Percentiles rank a stretch among this genome's conserved stretches.
These are phyloP conservation scores for Aquilaria agallochum DNA, from an alignment of 441 rosid genomes.

Conservation along the genomic window DNA sequence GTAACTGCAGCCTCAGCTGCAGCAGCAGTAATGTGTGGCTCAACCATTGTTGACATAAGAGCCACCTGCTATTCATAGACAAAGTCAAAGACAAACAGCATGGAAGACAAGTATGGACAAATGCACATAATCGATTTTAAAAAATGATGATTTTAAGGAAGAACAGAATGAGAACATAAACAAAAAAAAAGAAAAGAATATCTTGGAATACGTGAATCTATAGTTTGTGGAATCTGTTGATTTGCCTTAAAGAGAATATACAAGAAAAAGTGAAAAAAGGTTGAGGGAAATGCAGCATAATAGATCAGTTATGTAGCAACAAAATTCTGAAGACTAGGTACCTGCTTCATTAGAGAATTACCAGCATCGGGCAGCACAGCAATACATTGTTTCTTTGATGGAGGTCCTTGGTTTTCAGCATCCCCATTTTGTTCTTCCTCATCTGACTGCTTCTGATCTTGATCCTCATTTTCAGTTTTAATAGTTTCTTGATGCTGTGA, in stretches of 20 bases:
- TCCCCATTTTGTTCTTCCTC: constrained; percentile 38
- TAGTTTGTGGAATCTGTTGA: background rate
- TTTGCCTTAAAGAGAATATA: background rate
- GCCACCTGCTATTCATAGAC: constrained; percentile 39
- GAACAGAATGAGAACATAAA: background rate
- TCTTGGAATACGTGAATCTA: too few relatives aligned
- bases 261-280: background rate
- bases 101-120: background rate
- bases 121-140: background rate
- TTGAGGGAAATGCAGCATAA: background rate
- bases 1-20: constrained; percentile 80
- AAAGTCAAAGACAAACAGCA: too few relatives aligned
- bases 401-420: constrained; percentile 41
- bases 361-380: constrained; percentile 39
- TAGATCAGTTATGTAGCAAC: constrained; percentile 2
- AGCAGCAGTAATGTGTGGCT: constrained; percentile 62
- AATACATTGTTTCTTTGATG: constrained; percentile 46
- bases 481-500: constrained; percentile 27
- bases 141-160: too few relatives aligned
- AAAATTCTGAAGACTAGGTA: constrained; percentile 16
- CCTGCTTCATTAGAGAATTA: constrained; percentile 78
- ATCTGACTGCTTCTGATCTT: constrained; percentile 25
- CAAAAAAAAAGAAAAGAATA: too few relatives aligned
- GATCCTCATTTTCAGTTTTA: constrained; percentile 32
- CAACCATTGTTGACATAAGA: constrained; percentile 55